These are phyloP conservation scores for Rhododendron kiyosumense DNA, from an alignment of 148 eudicot genomes.

Conservation along the genomic window DNA sequence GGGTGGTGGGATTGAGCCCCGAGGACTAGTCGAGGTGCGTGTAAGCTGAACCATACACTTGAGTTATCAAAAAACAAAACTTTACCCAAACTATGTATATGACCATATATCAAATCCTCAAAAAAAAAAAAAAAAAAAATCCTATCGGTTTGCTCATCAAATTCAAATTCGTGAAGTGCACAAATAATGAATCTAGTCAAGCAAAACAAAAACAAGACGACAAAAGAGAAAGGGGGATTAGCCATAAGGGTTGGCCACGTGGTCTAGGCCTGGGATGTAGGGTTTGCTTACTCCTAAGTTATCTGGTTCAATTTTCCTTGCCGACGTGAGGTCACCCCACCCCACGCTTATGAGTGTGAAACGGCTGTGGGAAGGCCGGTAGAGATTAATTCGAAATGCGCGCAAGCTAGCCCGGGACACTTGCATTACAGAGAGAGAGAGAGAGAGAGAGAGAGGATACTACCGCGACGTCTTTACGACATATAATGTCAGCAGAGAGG, in stretches of 20 bases:
- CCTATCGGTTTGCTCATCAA: neutral
- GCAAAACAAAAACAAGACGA: neutral
- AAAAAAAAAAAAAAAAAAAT: neutral
- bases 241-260: too few species aligned
- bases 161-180: neutral
- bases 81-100: neutral
- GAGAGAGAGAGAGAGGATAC: conserved; percentile 1
- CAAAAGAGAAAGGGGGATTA: neutral
- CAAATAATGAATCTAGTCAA: neutral
- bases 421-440: neutral
- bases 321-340: too few species aligned
- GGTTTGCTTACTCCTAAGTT: neutral
- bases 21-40: neutral
- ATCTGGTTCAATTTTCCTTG: neutral
- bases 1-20: neutral
- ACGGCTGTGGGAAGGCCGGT: too few species aligned
- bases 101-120: neutral
- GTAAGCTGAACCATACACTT: neutral
- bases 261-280: neutral
- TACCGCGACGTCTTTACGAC: conserved; percentile 61
- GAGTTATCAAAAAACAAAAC: neutral
- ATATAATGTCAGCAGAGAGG: conserved; percentile 51
- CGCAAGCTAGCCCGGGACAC: neutral
- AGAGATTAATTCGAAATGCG: too few species aligned
- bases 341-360: too few species aligned